Evolutionary conservation across 768 basidiomycete genomes (phyloP), one percentile per base, ranked within the genome.

Genomic region (Ephemerocybe angulata): DNA sequence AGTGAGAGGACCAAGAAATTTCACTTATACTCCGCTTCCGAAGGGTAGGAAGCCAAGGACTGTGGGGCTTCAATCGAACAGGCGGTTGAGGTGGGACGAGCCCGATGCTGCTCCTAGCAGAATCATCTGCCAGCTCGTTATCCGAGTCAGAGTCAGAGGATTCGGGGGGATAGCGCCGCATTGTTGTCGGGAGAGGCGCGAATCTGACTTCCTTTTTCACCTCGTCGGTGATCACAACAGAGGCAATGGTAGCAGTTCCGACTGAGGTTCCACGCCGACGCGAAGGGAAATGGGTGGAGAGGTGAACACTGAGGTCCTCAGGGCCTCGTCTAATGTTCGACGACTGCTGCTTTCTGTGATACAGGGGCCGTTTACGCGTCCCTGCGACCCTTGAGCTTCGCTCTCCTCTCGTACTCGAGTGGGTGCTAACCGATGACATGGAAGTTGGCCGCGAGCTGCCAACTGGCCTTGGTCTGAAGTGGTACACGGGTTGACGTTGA

Each of bases 121-220:
- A 31, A n/a, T 33, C 5, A 4, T 19, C 19, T 19, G 28, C 3
- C 27, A 4, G 15, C 46, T 3, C 3, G 17, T 50, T 31, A 6
- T 48, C 47, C 17, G 27, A 29, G n/a, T 19, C 21, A 1, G 48
- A 30, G 19, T 50, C 48, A 12, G 30, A 33, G 2, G 48, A 24
- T n/a, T 35, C 48, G 3, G 48, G 48, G 12, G 48, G 48, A 31
- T 50, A 50, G 4, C 48, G 29, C 48, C 48, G 17, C 3, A 50
- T 50, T 4, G 31, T 19, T 4, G 48, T 50, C 2, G 48, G 48
- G n/a, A 50, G 48, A 50, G 48, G 48, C n/a, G 30, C 48, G 48
- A 50, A 50, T 29, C 48, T 15, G 30, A 50, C 48, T 30, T 50
- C 30, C 43, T 46, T 46, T 10, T 24, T 17, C 24, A n/a, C 19